Conservation (phyloP, 2,329 filamentous ascomycete species). For the Dryadomyces quercus-mongolicae region DNA sequence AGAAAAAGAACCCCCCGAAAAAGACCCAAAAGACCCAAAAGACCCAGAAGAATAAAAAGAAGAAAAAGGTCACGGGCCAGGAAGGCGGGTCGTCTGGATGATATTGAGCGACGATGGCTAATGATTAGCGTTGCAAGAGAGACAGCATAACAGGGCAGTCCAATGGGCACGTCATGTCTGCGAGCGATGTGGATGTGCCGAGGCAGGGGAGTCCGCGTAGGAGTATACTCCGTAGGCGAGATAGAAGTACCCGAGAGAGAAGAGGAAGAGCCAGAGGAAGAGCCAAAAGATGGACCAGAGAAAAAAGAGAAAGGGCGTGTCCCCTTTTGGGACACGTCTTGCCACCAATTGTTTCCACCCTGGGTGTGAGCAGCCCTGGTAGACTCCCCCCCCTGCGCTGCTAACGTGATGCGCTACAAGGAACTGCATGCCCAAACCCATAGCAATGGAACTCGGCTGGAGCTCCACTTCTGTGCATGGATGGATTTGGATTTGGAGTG, state of each 20-base stretch:
- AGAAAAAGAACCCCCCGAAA: background rate
- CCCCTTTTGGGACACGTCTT: background rate
- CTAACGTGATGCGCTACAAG: conserved; percentile 1
- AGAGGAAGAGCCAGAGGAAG: background rate
- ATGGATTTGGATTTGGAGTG: background rate
- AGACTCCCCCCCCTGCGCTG: background rate
- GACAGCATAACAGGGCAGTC: too few species aligned
- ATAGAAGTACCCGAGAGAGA: too few species aligned
- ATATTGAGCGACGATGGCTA: too few species aligned
- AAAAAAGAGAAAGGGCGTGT: too few species aligned
- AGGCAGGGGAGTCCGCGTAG: too few species aligned
- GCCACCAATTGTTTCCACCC: background rate
- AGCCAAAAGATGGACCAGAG: background rate
- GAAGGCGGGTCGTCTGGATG: too few species aligned
- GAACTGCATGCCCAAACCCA: conserved; percentile 2
- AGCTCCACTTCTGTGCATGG: conserved; percentile 1
- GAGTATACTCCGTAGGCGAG: too few species aligned
- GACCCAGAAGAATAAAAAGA: background rate
- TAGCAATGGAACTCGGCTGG: conserved; percentile 2
- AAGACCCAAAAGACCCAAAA: background rate
- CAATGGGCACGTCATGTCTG: too few species aligned
- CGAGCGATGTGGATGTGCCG: too few species aligned
- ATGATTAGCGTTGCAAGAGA: too few species aligned
- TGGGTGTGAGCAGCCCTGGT: background rate
- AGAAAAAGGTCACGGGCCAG: background rate